phyloP scores from a whole-genome alignment of 2,329 filamentous ascomycete genomes.

The Dothistroma septosporum region DNA sequence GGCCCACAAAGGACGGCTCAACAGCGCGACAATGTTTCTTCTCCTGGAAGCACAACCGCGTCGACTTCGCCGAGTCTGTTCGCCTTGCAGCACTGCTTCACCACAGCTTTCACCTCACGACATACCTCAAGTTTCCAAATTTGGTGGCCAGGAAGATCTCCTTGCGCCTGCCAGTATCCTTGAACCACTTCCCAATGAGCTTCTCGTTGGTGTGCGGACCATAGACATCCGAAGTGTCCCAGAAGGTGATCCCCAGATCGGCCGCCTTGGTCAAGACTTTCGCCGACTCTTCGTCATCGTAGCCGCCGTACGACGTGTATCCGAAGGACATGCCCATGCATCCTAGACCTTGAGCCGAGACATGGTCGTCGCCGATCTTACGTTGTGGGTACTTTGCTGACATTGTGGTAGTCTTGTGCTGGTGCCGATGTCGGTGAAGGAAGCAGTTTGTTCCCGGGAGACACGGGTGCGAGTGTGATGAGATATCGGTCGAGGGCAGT shows the following conservation, averaged over 20 bases:
- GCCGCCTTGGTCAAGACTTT: constrained; percentile 27
- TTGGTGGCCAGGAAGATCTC: constrained; percentile 43
- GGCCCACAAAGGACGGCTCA: neutral
- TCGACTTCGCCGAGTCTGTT: no score
- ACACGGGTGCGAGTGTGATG: no score
- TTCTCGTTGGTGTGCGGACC: constrained; percentile 32
- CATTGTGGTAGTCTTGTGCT: constrained; percentile 13
- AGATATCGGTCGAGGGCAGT: no score
- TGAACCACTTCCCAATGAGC: constrained; percentile 40
- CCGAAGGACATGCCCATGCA: constrained; percentile 37
- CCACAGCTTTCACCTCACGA: no score
- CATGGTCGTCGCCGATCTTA: constrained; percentile 38
- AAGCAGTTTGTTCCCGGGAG: neutral
- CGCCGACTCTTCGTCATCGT: constrained; percentile 27
- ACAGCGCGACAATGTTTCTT: neutral
- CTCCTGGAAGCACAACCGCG: no score
- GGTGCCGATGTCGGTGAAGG: neutral
- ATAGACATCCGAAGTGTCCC: constrained; percentile 32
- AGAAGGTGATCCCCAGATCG: constrained; percentile 30
- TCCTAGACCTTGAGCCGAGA: constrained; percentile 32
- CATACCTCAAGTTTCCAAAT: constrained; percentile 30
- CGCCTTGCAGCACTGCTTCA: no score
- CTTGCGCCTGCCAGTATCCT: constrained; percentile 36
- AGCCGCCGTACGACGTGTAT: constrained; percentile 33
- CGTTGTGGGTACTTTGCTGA: constrained; percentile 36